Evolutionary conservation across 2,329 filamentous ascomycete species (phyloP).

Genomic region (Reticulascus tulasneorum): DNA sequence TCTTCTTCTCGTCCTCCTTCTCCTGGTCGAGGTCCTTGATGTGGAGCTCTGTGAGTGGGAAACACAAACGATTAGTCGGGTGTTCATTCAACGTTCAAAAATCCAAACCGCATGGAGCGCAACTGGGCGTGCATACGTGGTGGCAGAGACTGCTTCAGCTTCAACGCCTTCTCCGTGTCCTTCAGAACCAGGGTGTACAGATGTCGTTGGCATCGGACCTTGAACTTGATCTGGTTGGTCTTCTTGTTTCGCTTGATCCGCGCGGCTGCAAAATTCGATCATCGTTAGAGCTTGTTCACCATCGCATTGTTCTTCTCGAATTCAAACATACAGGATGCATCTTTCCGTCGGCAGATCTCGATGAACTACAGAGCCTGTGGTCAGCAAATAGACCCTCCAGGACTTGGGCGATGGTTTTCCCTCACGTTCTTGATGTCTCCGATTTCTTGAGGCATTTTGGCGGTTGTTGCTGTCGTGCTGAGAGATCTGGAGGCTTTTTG

Average conservation of each 20-base stretch:
- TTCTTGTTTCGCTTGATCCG: conserved; percentile 96
- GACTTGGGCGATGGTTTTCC: conserved; percentile 5
- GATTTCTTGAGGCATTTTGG: conserved; percentile 97
- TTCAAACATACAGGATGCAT: conserved; percentile 87
- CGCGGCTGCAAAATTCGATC: conserved; percentile 55
- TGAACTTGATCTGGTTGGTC: conserved; percentile 97
- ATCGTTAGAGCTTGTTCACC: conserved; percentile 23
- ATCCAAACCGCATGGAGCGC: background rate
- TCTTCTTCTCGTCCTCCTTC: conserved; percentile 35
- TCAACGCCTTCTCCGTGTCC: conserved; percentile 99
- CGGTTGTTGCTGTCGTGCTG: conserved; percentile 31
- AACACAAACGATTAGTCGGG: background rate
- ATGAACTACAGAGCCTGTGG: conserved; percentile 69
- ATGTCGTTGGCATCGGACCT: conserved; percentile 96
- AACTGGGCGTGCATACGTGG: conserved; percentile 66
- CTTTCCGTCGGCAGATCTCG: conserved; percentile 99
- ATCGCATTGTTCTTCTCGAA: conserved; percentile 5
- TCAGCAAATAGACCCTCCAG: conserved; percentile 18
- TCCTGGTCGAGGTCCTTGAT: conserved; percentile 57
- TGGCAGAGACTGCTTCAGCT: conserved; percentile 98
- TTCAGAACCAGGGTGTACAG: conserved; percentile 98
- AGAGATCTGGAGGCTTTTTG: conserved; percentile 10
- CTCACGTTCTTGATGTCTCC: conserved; percentile 89
- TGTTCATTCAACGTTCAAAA: background rate
- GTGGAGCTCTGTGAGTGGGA: conserved; percentile 38